These are phyloP conservation scores for Cyclotella choctawhatcheeana DNA, from an alignment of 108 stramenopile genomes.

Conservation along the genomic window DNA sequence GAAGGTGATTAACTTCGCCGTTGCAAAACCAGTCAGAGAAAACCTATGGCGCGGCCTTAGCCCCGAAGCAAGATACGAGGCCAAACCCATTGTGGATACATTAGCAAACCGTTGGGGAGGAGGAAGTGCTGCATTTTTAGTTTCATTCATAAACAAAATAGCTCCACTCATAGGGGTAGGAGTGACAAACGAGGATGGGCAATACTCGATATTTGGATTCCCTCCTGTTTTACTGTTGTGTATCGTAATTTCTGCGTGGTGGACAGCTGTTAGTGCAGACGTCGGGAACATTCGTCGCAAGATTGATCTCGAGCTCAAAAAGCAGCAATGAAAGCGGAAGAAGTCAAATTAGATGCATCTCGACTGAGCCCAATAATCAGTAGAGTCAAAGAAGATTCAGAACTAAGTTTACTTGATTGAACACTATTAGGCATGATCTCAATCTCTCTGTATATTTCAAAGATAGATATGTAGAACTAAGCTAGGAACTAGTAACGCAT, in stretches of 20 bases:
- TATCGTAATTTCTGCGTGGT: conserved; percentile 77
- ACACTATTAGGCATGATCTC: no score
- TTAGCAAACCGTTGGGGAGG: conserved; percentile 92
- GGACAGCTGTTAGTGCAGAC: conserved; percentile 85
- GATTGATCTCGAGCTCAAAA: conserved; percentile 85
- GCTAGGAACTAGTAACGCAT: no score
- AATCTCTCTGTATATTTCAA: no score
- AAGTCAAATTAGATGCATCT: no score
- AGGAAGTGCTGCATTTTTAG: conserved; percentile 88
- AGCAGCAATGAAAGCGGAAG: conserved; percentile 33
- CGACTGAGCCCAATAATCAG: no score
- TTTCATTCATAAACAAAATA: conserved; percentile 65
- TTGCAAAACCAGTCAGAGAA: conserved; percentile 91
- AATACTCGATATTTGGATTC: conserved; percentile 70
- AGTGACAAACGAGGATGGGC: conserved; percentile 48
- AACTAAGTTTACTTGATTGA: no score
- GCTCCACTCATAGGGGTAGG: conserved; percentile 56
- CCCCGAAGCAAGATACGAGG: conserved; percentile 89
- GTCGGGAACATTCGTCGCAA: conserved; percentile 74
- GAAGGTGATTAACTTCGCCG: conserved; percentile 86
- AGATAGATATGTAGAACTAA: no score
- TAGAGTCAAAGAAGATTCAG: no score
- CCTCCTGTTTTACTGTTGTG: conserved; percentile 82
- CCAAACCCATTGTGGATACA: conserved; percentile 92
- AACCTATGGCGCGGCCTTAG: conserved; percentile 85